Base-by-base conservation (phyloP, 139 green algal genomes). In the Pedinophyceae sp. region DNA sequence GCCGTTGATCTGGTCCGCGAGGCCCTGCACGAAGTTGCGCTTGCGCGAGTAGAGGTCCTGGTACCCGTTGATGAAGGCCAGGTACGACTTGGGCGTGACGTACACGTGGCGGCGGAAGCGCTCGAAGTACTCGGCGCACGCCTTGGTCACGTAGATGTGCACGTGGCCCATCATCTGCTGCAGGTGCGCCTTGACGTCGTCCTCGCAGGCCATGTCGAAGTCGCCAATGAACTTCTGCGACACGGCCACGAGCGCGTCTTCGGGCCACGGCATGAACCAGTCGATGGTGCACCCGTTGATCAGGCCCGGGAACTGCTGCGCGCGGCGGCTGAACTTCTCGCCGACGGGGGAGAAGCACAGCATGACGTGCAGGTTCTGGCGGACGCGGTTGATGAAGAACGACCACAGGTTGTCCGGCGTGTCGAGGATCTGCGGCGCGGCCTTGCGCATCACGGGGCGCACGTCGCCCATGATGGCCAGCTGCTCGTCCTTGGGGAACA, bases 221-320 rank as follows among this genome's bases (percentile, higher is more conserved):
- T 83, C 74, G 55, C 81, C 74, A 43, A 95, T 81, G 69, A 91
- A 88, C 58, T 93, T 88, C 57, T 65, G 70, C 22, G 77, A 79
- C 52, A 94, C 82, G 15, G 59, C 62, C 28, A 64, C 72, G 3
- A 89, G 62, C 18, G 77, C 77, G 43, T 86, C 72, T 59, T 81
- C 64, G 17, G 77, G 77, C 77, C 77, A 86, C 13, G 77, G 77
- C 59, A 86, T 48, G 64, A 81, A 93, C 88, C 88, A 96, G 63
- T 96, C 82, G 59, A 96, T 89, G 24, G 87, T 93, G 77, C 77
- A 92, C 39, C 85, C 88, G 65, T 87, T 89, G 64, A 96, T 92
- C 43, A 96, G 76, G 22, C 85, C 87, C 7, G 78, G 78, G 62
- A 96, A 96, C 67, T 95, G 86, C 77, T 81, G 71, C 24, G 83